Evolutionary conservation across 2,329 filamentous ascomycete species (phyloP), one percentile per base, ranked within the genome.

Genomic region (Alternaria alternata): DNA sequence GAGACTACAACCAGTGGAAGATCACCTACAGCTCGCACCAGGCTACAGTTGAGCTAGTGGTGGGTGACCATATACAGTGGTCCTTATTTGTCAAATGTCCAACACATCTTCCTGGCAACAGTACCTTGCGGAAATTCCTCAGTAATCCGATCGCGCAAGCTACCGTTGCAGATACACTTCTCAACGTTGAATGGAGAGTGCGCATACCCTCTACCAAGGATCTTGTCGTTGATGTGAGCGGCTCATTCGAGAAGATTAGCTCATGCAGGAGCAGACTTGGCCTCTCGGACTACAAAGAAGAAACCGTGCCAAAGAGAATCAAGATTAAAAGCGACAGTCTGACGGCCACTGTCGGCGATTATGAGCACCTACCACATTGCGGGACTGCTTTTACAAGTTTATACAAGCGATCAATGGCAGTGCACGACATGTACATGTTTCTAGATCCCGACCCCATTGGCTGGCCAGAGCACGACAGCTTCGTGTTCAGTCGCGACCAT

Each of bases 331-430:
- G 69, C 80, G 7, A 77, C 77, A 22, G 47, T 14, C 24, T 36
- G 4, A 16, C 54, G 4, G 75, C 83, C 52, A 70, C 89, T 11
- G 71, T 70, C 3, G 88, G 88, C 2, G 69, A 69, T 0, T 90
- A 88, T 64, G 64, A 78, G 7, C 76, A 83, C 9, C 75, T 87
- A 1, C 82, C 81, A 11, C 74, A 84, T 6, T 91, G 88, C 66
- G 88, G 87, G 5, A 88, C 85, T 4, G 83, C 88, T 0, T 81
- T 76, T 22, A 79, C 81, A 16, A 83, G 83, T 54, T 72, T 90
- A 22, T 88, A 89, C 72, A 83, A 81, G 65, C 82, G 76, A 30
- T 52, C 51, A 20, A 46, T 62, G 51, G 16, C 5, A 3, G 8
- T 55, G 26, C 38, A 68, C 51, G 69, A 78, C 1, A 54, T 88